Conservation (phyloP, 1,284 basidiomycete species). For the Boletus hoseneyae region DNA sequence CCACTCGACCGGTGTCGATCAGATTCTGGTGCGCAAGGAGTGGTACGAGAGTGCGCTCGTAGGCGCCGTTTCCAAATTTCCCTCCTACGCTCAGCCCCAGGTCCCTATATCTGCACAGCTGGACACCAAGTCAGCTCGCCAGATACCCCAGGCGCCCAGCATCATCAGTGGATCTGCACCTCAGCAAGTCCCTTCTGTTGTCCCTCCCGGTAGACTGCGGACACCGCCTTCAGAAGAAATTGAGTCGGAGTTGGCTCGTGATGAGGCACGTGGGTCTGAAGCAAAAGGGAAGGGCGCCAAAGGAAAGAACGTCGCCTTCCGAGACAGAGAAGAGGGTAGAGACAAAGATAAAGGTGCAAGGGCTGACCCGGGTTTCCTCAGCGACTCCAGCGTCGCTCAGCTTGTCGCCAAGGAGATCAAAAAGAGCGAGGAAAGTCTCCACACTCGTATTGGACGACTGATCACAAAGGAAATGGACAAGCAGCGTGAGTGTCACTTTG, state of each 20-base stretch:
- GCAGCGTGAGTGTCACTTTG: constrained; percentile 55
- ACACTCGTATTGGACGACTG: constrained; percentile 66
- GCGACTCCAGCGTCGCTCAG: constrained; percentile 51
- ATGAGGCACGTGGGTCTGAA: constrained; percentile 53
- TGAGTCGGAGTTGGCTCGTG: constrained; percentile 58
- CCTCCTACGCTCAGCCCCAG: constrained; percentile 43
- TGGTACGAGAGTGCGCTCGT: constrained; percentile 69
- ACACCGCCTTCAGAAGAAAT: constrained; percentile 72
- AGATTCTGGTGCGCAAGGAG: constrained; percentile 76
- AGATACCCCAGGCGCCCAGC: constrained; percentile 34
- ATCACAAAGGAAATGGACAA: constrained; percentile 84
- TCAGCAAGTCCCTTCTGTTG: constrained; percentile 16
- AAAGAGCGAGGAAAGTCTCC: constrained; percentile 76
- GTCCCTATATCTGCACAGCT: constrained; percentile 23
- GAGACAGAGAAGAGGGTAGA: constrained; percentile 51
- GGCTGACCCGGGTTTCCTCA: constrained; percentile 42
- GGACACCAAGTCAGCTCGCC: constrained; percentile 40
- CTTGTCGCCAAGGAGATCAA: constrained; percentile 69
- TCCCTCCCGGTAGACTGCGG: constrained; percentile 44
- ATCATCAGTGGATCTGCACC: constrained; percentile 14
- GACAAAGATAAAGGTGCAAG: constrained; percentile 44
- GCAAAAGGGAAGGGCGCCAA: constrained; percentile 48
- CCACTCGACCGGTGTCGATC: constrained; percentile 78
- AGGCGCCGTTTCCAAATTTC: constrained; percentile 57
- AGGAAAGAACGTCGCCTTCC: constrained; percentile 60